Base-by-base conservation (phyloP, 1,284 basidiomycete genomes). In the Rhodofomes roseus region DNA sequence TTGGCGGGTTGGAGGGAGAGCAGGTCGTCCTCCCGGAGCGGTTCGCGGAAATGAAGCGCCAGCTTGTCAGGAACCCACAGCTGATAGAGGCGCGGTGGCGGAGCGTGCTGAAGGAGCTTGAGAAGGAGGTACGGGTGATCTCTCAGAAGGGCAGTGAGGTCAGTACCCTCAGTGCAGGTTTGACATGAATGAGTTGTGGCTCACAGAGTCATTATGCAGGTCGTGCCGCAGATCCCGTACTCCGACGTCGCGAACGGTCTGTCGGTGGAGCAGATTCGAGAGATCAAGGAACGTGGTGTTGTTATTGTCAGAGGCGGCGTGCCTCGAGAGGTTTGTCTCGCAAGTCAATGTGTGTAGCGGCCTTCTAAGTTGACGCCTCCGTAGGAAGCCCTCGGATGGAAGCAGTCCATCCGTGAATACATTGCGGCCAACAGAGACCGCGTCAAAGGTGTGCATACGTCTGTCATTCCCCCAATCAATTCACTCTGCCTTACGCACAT, bases 321-420 rank as follows among this genome's bases (percentile, higher is more conserved):
- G 1, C 76, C 81, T 0, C 70, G 79, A 55, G 76, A 83, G 65
- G 85, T 80, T 9, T 59, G 59, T 43, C 39, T 41, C 39, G 43
- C 60, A 36, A 62, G 39, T 59, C 59, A 20, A 20, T 29, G n/a
- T 57, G 37, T 14, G 16, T 23, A 46, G n/a, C 8, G 2, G 4
- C 14, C 3, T 46, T 5, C 4, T 46, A 11, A 22, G 14, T 23
- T 25, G 9, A 46, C 40, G 40, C 40, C 40, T 25, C 43, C 23
- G 14, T 63, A 86, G 79, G 82, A 85, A 74, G 90, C 87, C 0
- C 64, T 84, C 1, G 64, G 59, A 4, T 92, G 89, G 89, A 87
- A 91, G 60, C 68, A 73, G 31, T 73, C 79, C 1, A 77, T 90
- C 52, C 71, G 72, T 60, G 79, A 81, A 1, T 93, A 91, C 66